These are phyloP conservation scores for Paramecium caudatum DNA, from an alignment of 73 alveolate species.

Conservation along the genomic window DNA sequence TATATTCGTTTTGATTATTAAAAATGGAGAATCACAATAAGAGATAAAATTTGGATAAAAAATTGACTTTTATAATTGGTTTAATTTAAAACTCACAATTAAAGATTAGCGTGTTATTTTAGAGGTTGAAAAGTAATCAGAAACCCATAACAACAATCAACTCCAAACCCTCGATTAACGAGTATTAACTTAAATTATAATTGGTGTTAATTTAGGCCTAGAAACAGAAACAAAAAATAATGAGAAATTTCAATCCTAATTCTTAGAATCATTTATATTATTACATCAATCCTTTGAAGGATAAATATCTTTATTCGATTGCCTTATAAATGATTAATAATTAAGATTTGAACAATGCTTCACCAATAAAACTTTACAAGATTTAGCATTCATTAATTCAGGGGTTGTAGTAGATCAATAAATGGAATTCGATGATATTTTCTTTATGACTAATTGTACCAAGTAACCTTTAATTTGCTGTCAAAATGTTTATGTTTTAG, in stretches of 20 bases:
- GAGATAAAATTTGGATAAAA: neutral
- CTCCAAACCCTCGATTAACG: too few species aligned
- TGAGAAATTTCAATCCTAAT: neutral
- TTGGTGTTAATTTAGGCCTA: neutral
- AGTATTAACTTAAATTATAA: neutral
- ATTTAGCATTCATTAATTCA: neutral
- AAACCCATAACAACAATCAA: too few species aligned
- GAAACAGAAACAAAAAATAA: neutral
- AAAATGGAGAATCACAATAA: neutral
- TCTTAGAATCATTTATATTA: neutral
- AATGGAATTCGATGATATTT: constrained; percentile 24
- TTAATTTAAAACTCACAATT: neutral
- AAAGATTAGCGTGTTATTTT: too few species aligned
- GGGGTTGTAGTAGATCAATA: constrained; percentile 12
- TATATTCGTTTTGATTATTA: neutral
- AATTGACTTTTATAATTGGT: neutral
- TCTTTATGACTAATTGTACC: neutral
- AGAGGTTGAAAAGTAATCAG: too few species aligned
- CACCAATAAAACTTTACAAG: neutral
- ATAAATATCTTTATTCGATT: neutral
- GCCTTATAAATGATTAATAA: neutral
- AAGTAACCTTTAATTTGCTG: neutral
- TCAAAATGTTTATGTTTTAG: constrained; percentile 23
- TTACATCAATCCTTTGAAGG: constrained; percentile 16
- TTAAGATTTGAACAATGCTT: neutral